phyloP scores from a whole-genome alignment of 495 filamentous ascomycete genomes.

The Daldinia childiae region DNA sequence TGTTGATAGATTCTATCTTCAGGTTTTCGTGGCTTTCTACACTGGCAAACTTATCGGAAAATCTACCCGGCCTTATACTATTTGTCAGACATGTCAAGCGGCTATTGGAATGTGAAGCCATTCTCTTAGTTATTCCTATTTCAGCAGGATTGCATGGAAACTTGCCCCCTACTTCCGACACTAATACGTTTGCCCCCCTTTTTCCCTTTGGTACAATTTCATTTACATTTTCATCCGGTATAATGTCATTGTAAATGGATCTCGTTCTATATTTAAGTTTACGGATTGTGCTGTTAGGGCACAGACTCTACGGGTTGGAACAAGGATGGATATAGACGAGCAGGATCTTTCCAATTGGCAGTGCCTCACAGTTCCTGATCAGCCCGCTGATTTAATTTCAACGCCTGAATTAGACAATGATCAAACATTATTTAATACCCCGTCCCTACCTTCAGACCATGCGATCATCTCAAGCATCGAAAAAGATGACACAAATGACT shows the following conservation, averaged over 20 bases:
- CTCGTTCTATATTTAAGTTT: background rate
- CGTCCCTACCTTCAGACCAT: background rate
- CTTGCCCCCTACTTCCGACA: background rate
- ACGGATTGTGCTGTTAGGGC: background rate
- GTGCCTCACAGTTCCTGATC: background rate
- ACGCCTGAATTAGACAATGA: background rate
- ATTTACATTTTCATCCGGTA: background rate
- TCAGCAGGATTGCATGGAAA: background rate
- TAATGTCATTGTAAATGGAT: background rate
- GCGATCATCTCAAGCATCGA: slow-evolving; percentile 14
- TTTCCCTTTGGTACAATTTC: background rate
- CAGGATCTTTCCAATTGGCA: background rate
- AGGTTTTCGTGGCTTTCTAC: background rate
- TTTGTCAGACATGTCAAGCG: background rate
- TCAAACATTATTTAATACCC: background rate
- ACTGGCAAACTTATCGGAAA: background rate
- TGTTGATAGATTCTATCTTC: too few relatives aligned
- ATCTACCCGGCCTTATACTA: background rate
- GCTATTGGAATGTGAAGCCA: background rate
- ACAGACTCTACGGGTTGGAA: background rate
- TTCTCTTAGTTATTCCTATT: background rate
- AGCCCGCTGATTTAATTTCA: background rate
- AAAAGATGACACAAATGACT: background rate
- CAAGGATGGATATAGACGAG: slow-evolving; percentile 9
- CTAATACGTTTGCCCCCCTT: background rate